Evolutionary conservation across 129 eudicot species (phyloP), one percentile per base, ranked within the genome.

Genomic region (Rutidosis leptorrhynchoides): DNA sequence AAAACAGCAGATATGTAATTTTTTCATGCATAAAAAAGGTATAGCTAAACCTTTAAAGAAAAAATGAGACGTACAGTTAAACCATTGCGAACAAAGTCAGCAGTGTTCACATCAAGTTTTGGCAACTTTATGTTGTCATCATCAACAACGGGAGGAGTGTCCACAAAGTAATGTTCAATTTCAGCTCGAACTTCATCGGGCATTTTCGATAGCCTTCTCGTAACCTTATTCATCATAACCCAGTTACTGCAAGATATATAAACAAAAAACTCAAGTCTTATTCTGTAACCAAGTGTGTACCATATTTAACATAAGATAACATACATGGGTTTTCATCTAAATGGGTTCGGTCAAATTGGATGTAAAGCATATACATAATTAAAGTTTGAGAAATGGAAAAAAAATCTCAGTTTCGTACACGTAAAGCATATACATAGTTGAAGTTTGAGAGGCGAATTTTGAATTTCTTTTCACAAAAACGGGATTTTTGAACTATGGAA

Each of bases 171-270:
- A 25, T 76, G 66, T 33, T 76, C 85, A 32, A 94, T 94, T 83
- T 94, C 99, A 64, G 64, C 95, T 46, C 99, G 93, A 15, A 83
- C 99, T 87, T 89, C 99, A 73, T 94, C 97, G 0, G 99, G 99
- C 64, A 94, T 83, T 79, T 87, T 94, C 1, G 99, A 76, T 33
- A 94, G 64, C 79, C 84, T 84, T 76, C 99, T 76, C 15, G 99
- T 94, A 56, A 78, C 77, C 78, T 89, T 94, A 81, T 94, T 94
- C 97, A 94, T 94, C 99, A 94, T 94, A 28, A 94, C 96, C 87
- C 92, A 89, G n/a, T 79, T 66, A 74, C 99, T 94, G 82, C 65
- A 79, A 70, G 30, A 48, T 28, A 52, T 28, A 52, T 58, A 33
- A 60, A 60, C 30, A 48, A 49, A 33, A 17, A 22, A 2, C 37